A percentile compares a stretch with the other conserved stretches of the same genome.
Evolutionary conservation across 2,329 filamentous ascomycete genomes (phyloP).

Genomic region (Geosmithia putterillii): DNA sequence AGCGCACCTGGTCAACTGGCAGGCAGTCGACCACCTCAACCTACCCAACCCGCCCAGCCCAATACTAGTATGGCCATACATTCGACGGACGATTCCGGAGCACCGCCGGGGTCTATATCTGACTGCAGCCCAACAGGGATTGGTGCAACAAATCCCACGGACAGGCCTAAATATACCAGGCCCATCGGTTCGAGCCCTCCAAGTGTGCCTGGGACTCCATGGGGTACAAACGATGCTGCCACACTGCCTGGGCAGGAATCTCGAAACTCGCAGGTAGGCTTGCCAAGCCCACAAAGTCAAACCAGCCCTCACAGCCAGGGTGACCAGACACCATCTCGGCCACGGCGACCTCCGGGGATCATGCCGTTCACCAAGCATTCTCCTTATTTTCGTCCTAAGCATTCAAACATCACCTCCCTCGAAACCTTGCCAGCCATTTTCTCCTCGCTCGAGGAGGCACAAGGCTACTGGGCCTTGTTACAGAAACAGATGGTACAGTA

Average conservation of each 20-base stretch:
- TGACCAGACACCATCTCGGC: conserved; percentile 4
- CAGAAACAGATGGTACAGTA: conserved; percentile 23
- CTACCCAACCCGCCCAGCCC: too few relatives aligned
- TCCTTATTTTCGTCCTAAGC: conserved; percentile 20
- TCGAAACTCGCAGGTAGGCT: conserved; percentile 5
- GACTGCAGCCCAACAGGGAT: neutral
- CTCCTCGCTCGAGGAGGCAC: conserved; percentile 17
- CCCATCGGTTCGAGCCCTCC: conserved; percentile 7
- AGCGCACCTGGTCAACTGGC: neutral
- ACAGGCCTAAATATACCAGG: too few relatives aligned
- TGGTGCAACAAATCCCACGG: neutral
- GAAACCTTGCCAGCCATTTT: conserved; percentile 20
- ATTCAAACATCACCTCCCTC: conserved; percentile 15
- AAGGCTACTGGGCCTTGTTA: conserved; percentile 23
- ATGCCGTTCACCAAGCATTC: conserved; percentile 23
- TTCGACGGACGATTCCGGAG: neutral
- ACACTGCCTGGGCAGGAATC: neutral
- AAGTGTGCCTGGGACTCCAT: conserved; percentile 11
- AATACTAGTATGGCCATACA: neutral
- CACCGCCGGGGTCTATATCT: neutral
- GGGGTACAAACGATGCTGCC: conserved; percentile 1
- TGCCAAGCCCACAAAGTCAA: conserved; percentile 21
- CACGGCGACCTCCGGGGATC: conserved; percentile 15
- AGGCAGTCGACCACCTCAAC: too few relatives aligned
- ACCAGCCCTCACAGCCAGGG: conserved; percentile 12